Conservation (phyloP, 2,329 filamentous ascomycete genomes). For the Parasarocladium wereldwijsianum region DNA sequence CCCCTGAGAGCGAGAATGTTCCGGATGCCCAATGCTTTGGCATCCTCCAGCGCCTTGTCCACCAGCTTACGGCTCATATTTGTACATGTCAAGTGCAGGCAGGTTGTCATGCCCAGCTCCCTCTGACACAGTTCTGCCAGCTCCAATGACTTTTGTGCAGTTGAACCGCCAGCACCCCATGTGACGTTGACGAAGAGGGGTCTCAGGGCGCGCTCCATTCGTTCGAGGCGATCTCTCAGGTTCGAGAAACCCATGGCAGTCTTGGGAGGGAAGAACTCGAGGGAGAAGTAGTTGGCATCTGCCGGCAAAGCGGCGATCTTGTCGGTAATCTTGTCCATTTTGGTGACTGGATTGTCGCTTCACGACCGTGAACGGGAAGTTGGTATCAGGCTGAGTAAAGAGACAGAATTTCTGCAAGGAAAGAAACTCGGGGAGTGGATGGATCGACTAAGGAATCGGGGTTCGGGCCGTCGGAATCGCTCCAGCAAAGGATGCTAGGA, state of each 20-base stretch:
- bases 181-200: constrained; percentile 95
- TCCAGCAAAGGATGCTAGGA: too few relatives aligned
- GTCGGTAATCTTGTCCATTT: constrained; percentile 81
- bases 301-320: constrained; percentile 84
- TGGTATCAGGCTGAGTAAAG: too few relatives aligned
- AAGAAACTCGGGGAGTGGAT: too few relatives aligned
- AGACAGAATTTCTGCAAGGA: too few relatives aligned
- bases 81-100: constrained; percentile 90
- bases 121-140: constrained; percentile 90
- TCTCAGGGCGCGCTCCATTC: constrained; percentile 82
- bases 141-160: constrained; percentile 79
- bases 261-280: constrained; percentile 99
- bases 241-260: constrained; percentile 93
- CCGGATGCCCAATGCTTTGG: constrained; percentile 76
- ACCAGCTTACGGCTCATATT: constrained; percentile 85
- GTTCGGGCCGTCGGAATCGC: too few relatives aligned
- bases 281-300: constrained; percentile 76
- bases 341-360: constrained; percentile 4
- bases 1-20: constrained; percentile 89
- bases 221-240: constrained; percentile 79
- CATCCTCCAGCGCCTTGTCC: constrained; percentile 80
- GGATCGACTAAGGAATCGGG: too few relatives aligned
- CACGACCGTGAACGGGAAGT: too few relatives aligned
- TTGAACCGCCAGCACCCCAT: constrained; percentile 93
- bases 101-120: constrained; percentile 83